A percentile compares a stretch with the other conserved stretches of the same genome.
Evolutionary conservation across 352 stramenopile genomes (phyloP).

Genomic region (Stephanocyclus meneghinianus): DNA sequence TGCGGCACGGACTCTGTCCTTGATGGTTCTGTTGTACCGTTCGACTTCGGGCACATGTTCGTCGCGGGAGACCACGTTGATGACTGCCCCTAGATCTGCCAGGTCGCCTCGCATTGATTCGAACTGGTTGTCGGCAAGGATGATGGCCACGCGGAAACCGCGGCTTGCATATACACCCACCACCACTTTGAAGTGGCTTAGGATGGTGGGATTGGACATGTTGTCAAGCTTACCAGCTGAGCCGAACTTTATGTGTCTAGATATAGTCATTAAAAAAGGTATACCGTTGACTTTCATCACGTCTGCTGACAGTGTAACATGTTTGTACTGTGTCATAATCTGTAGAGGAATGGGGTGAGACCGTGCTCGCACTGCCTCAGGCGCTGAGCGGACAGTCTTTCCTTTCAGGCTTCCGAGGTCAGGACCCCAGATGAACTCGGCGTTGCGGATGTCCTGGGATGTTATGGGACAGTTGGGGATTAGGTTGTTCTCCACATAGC

Average conservation of each 20-base stretch:
- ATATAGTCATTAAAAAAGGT: too few relatives aligned
- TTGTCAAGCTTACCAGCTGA: too few relatives aligned
- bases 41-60: too few relatives aligned
- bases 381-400: constrained; percentile 8
- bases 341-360: constrained; percentile 1
- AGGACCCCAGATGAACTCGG: too few relatives aligned
- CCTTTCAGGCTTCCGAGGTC: too few relatives aligned
- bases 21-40: constrained; percentile 47
- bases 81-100: too few relatives aligned
- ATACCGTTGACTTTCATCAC: too few relatives aligned
- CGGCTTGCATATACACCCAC: too few relatives aligned
- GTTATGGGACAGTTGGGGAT: constrained; percentile 33
- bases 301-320: constrained; percentile 23
- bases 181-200: constrained; percentile 8
- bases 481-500: constrained; percentile 15
- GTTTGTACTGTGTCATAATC: constrained; percentile 22
- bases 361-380: not conserved
- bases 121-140: constrained; percentile 12
- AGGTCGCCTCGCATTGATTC: too few relatives aligned
- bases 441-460: constrained; percentile 13
- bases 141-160: constrained; percentile 17
- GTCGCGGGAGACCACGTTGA: too few relatives aligned
- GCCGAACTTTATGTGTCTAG: too few relatives aligned
- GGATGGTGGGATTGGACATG: constrained; percentile 8
- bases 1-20: constrained; percentile 25